phyloP scores from a whole-genome alignment of 768 basidiomycete species.

The Tylopilus intermedius region DNA sequence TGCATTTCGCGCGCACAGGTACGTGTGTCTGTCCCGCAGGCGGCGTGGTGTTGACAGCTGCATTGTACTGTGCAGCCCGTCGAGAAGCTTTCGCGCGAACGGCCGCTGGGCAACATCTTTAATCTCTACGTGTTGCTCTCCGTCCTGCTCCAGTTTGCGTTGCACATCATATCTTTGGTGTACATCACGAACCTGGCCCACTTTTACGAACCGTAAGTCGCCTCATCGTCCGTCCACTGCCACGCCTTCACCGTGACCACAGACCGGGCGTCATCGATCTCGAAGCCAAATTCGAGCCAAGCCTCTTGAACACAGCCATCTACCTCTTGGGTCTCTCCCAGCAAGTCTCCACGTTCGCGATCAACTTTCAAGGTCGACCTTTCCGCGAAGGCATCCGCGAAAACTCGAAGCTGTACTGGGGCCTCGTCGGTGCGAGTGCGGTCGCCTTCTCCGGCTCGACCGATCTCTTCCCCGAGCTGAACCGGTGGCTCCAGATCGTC shows the following conservation, averaged over 20 bases:
- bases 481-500: constrained; percentile 94
- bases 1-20: constrained; percentile 98
- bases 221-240: background rate
- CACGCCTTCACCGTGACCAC: background rate
- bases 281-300: constrained; percentile 95
- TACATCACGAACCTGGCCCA: constrained; percentile 91
- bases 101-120: constrained; percentile 94
- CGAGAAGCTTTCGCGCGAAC: constrained; percentile 88
- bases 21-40: constrained; percentile 13
- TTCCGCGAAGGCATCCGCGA: constrained; percentile 98
- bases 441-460: constrained; percentile 94
- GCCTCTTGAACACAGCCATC: constrained; percentile 91
- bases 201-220: constrained; percentile 64
- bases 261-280: constrained; percentile 80
- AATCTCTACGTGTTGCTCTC: constrained; percentile 37
- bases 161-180: constrained; percentile 85
- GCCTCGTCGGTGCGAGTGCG: constrained; percentile 74
- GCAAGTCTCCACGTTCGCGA: constrained; percentile 97
- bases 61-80: constrained; percentile 75
- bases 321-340: constrained; percentile 93
- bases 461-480: constrained; percentile 92
- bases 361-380: constrained; percentile 98
- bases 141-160: constrained; percentile 90
- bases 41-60: constrained; percentile 1
- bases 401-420: constrained; percentile 90